These are phyloP conservation scores for Yamadazyma sp. DNA, from an alignment of 1,139 yeast species.

Conservation along the genomic window DNA sequence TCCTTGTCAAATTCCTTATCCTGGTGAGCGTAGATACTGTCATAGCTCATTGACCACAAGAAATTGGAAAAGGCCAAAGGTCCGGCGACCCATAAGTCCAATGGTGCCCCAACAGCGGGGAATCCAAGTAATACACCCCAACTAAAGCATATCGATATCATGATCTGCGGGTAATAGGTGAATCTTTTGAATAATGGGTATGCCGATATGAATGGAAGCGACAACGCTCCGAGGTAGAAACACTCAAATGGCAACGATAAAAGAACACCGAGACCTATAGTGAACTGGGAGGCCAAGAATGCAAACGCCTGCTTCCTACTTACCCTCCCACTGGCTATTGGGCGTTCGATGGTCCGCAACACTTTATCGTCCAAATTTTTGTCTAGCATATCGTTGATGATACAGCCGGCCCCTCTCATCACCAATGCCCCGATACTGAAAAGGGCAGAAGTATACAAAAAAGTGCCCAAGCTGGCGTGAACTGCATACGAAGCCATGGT, in stretches of 20 bases:
- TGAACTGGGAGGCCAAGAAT: conserved; percentile 73
- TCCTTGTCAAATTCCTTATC: conserved; percentile 83
- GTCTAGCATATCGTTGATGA: conserved; percentile 88
- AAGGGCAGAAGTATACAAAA: conserved; percentile 51
- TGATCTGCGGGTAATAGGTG: conserved; percentile 91
- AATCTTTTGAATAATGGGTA: conserved; percentile 93
- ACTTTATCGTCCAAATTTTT: conserved; percentile 81
- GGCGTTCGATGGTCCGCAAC: conserved; percentile 83
- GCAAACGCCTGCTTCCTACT: conserved; percentile 67
- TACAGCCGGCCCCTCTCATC: conserved; percentile 99
- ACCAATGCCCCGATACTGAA: conserved; percentile 83
- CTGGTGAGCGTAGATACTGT: conserved; percentile 96
- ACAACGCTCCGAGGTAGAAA: conserved; percentile 77
- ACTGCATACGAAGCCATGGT: conserved; percentile 82
- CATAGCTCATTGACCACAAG: conserved; percentile 94
- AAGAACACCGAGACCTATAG: conserved; percentile 74
- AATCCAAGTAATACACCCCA: conserved; percentile 96
- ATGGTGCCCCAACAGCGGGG: conserved; percentile 88
- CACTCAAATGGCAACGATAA: conserved; percentile 77
- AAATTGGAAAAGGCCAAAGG: conserved; percentile 78
- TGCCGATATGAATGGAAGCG: conserved; percentile 76
- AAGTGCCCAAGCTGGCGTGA: conserved; percentile 64
- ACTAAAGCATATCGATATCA: conserved; percentile 78
- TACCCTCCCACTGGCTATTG: conserved; percentile 86
- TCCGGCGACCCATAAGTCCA: conserved; percentile 71